Conservation (phyloP, 129 eudicot species). For the Logfia minima region DNA sequence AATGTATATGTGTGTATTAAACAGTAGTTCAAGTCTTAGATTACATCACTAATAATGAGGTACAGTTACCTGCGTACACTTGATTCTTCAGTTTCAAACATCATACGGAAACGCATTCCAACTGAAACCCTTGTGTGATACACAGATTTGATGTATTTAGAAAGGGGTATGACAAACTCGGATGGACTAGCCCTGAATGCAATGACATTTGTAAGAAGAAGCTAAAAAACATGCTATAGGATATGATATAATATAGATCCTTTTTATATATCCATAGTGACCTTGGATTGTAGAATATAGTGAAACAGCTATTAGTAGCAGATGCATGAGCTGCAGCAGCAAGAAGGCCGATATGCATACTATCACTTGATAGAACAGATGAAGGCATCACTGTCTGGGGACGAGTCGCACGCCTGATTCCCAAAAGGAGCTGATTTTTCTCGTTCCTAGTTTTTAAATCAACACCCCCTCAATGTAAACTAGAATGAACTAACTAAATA, state of each 20-base stretch:
- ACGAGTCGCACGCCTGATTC: constrained; percentile 88
- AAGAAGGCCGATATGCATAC: constrained; percentile 98
- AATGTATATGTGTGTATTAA: background rate
- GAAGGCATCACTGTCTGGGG: constrained; percentile 99
- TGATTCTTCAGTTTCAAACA: constrained; percentile 98
- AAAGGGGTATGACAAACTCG: constrained; percentile 88
- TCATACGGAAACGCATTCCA: constrained; percentile 99
- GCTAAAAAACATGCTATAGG: background rate
- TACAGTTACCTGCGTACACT: constrained; percentile 81
- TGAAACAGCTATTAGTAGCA: constrained; percentile 91
- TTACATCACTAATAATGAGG: background rate
- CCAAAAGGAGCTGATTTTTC: constrained; percentile 92
- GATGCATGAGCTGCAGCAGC: constrained; percentile 99
- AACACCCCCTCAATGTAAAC: background rate
- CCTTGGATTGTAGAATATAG: constrained; percentile 93
- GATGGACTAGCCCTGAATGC: constrained; percentile 91
- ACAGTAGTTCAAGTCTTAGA: background rate
- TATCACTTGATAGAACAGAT: constrained; percentile 96
- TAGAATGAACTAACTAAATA: background rate
- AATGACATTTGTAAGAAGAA: constrained; percentile 25
- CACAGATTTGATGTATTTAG: constrained; percentile 90
- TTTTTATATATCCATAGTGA: constrained; percentile 7
- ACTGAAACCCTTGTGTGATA: constrained; percentile 93
- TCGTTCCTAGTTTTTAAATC: constrained; percentile 61
- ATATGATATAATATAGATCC: background rate